Evolutionary conservation across 805 yeast genomes (phyloP).

Genomic region (Starmerella roubikii): DNA sequence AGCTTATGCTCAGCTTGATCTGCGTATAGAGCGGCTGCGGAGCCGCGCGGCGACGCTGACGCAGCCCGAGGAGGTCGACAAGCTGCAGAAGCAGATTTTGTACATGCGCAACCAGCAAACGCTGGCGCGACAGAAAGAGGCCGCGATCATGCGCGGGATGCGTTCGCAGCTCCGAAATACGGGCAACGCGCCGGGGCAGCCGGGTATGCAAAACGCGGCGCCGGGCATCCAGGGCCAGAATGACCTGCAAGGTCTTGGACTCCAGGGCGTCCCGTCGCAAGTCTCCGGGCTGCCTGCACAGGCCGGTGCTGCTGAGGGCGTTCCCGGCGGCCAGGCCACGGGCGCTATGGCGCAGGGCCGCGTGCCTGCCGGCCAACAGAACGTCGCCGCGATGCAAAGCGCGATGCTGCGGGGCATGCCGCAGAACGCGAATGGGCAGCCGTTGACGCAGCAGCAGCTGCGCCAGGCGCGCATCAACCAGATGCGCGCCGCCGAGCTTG

Average conservation of each 20-base stretch:
- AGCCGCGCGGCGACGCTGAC: slow-evolving; percentile 6
- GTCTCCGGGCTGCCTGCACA: neutral
- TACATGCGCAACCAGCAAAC: slow-evolving; percentile 14
- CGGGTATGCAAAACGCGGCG: too few relatives aligned
- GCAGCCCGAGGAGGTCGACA: slow-evolving; percentile 14
- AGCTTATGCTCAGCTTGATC: slow-evolving; percentile 4
- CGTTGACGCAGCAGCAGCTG: slow-evolving; percentile 7
- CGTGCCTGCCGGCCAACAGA: slow-evolving; percentile 17
- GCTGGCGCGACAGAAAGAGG: slow-evolving; percentile 17
- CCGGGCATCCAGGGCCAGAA: neutral
- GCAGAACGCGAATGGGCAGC: slow-evolving; percentile 14
- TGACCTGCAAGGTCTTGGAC: neutral
- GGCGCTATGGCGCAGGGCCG: slow-evolving; percentile 10
- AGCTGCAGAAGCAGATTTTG: slow-evolving; percentile 12
- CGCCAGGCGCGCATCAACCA: slow-evolving; percentile 14
- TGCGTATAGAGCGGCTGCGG: slow-evolving; percentile 15
- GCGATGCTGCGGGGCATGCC: slow-evolving; percentile 15
- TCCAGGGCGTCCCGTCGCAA: neutral
- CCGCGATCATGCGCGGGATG: slow-evolving; percentile 14
- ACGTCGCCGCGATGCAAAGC: slow-evolving; percentile 9
- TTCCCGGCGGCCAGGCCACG: slow-evolving; percentile 10
- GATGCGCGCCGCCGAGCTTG: slow-evolving; percentile 7
- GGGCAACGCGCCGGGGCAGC: slow-evolving; percentile 1
- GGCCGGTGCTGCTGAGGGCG: slow-evolving; percentile 1
- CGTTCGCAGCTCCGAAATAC: slow-evolving; percentile 7